Base-by-base conservation (phyloP, 495 filamentous ascomycete genomes). In the Cercophora newfieldiana region DNA sequence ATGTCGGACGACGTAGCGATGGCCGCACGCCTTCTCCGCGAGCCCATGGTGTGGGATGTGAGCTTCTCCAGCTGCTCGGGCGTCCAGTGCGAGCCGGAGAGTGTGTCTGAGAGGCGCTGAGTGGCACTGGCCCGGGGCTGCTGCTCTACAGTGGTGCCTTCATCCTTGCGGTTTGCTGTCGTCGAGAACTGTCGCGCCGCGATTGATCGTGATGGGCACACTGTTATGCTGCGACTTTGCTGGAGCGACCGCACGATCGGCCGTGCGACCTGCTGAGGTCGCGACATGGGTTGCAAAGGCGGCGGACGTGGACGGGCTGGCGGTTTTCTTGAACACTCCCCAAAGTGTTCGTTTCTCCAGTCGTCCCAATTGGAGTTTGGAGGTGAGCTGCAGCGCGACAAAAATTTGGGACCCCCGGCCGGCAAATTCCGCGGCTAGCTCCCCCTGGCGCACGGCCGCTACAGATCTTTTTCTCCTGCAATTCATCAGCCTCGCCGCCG, bases 11-110 rank as follows among this genome's bases (percentile, higher is more conserved):
- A 86, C 21, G 82, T 81, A 66, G 87, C 87, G 66, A 96, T 75
- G 5, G 90, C 90, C 4, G 88, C 91, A 72, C 93, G 87, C 61
- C 93, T 90, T 82, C 93, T 88, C 68, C 91, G 87, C 56, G 93
- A 96, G 54, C 92, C 92, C 70, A 94, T 80, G 47, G 88, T 89
- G 2, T 83, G 73, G 8, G 87, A 81, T 59, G 88, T 86, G 59
- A 74, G 68, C 66, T 80, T 82, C 70, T 88, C 74, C 64, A 92
- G 78, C 63, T 82, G 78, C 62, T 83, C 81, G 76, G 55, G 73
- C 69, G 55, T 79, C 75, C 18, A 63, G 44, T 54, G 60, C 1
- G 44, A 55, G 49, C 49, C 49, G 10, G 50, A 4, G 47, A 33
- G 6, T 12, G 21, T 55, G 44, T 21, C 47, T 29, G 59, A 50